phyloP scores from a whole-genome alignment of 1,139 yeast species.

The Pneumocystis murina region DNA sequence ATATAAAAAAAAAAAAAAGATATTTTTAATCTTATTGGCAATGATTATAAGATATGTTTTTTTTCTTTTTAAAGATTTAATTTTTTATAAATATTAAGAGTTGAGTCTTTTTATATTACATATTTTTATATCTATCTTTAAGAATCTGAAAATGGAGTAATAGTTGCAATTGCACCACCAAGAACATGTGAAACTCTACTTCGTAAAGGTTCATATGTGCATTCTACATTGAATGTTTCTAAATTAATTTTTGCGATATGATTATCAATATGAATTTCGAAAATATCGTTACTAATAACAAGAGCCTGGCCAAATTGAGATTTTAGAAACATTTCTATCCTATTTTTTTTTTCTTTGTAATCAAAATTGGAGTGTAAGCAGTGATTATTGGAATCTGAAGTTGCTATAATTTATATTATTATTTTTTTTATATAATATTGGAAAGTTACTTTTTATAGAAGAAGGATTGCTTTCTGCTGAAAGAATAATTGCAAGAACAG shows the following conservation, averaged over 20 bases:
- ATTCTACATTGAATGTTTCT: slow-evolving; percentile 49
- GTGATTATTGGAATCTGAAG: slow-evolving; percentile 12
- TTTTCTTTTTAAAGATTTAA: neutral
- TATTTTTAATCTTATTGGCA: too few relatives aligned
- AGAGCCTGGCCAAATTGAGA: slow-evolving; percentile 85
- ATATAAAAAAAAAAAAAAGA: too few relatives aligned
- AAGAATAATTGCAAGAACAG: slow-evolving; percentile 74
- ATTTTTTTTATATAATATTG: slow-evolving; percentile 35
- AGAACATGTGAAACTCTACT: slow-evolving; percentile 74
- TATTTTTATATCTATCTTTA: slow-evolving; percentile 4
- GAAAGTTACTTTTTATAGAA: slow-evolving; percentile 71
- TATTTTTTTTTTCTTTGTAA: slow-evolving; percentile 38
- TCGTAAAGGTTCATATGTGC: slow-evolving; percentile 59
- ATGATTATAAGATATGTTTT: too few relatives aligned
- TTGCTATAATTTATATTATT: slow-evolving; percentile 15
- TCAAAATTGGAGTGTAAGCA: slow-evolving; percentile 18
- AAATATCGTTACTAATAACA: slow-evolving; percentile 25
- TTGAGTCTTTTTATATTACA: slow-evolving; percentile 3
- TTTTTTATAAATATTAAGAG: neutral
- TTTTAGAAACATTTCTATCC: slow-evolving; percentile 47
- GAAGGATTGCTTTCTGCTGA: slow-evolving; percentile 93
- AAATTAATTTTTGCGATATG: slow-evolving; percentile 58
- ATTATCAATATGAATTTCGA: slow-evolving; percentile 53
- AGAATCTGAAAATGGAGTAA: slow-evolving; percentile 51
- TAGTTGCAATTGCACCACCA: slow-evolving; percentile 60